Conservation (phyloP, 1,284 basidiomycete species). For the Mycena sp. region DNA sequence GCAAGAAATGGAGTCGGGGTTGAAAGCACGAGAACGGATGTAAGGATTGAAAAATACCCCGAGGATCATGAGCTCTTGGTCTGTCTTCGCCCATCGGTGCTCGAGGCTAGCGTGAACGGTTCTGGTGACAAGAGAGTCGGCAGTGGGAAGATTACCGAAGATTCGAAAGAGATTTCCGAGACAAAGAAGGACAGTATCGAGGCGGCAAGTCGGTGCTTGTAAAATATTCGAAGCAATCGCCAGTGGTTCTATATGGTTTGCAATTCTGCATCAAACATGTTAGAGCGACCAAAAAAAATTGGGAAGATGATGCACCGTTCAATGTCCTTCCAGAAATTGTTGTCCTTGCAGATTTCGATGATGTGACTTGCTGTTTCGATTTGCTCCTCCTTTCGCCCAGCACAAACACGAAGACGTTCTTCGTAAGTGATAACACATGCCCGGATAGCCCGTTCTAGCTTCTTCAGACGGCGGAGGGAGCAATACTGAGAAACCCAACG, state of each 20-base stretch:
- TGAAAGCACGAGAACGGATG: constrained; percentile 26
- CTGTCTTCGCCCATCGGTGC: constrained; percentile 40
- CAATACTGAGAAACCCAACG: constrained; percentile 45
- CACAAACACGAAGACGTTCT: constrained; percentile 20
- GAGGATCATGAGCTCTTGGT: constrained; percentile 48
- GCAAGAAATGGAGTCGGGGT: not conserved
- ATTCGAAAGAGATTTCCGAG: constrained; percentile 39
- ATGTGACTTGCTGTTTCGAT: constrained; percentile 15
- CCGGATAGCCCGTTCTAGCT: constrained; percentile 31
- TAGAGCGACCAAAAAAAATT: not conserved
- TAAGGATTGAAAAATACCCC: constrained; percentile 42
- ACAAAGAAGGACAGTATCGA: constrained; percentile 43
- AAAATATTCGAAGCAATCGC: constrained; percentile 44
- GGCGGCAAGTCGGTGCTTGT: constrained; percentile 39
- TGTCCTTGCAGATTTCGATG: constrained; percentile 22
- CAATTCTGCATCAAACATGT: constrained; percentile 30
- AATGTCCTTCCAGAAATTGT: constrained; percentile 10
- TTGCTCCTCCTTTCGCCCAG: constrained; percentile 25
- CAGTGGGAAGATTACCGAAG: constrained; percentile 16
- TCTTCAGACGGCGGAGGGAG: constrained; percentile 32
- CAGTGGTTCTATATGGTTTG: constrained; percentile 42
- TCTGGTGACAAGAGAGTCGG: not conserved
- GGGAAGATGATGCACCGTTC: constrained; percentile 20
- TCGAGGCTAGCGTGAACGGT: constrained; percentile 3
- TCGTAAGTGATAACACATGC: constrained; percentile 25